A percentile compares a stretch with the other conserved stretches of the same genome.
phyloP scores from a whole-genome alignment of 164 flowering plant genomes.

The Umbilicus rupestris region DNA sequence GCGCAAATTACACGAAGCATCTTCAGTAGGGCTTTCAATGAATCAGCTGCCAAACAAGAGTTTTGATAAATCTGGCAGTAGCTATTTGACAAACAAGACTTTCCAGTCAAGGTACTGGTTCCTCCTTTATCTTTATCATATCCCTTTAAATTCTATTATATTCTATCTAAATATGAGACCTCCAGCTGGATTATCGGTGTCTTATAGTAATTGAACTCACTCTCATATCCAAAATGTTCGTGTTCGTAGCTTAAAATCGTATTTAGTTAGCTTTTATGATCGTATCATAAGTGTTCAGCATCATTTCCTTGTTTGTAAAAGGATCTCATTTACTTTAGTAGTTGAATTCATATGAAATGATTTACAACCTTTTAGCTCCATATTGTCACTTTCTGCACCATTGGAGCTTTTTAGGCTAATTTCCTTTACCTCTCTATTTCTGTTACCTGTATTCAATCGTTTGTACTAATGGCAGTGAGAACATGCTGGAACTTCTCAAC shows the following conservation, averaged over 20 bases:
- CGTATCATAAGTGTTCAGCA: too few species aligned
- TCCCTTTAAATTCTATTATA: not conserved
- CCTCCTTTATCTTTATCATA: slow-evolving; percentile 1
- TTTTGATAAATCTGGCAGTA: slow-evolving; percentile 29
- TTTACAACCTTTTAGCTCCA: not conserved
- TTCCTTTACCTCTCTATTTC: not conserved
- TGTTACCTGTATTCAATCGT: not conserved
- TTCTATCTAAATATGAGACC: not conserved
- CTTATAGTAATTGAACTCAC: too few species aligned
- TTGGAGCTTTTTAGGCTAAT: not conserved
- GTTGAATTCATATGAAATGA: too few species aligned
- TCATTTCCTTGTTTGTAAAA: too few species aligned
- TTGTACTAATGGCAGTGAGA: slow-evolving; percentile 42
- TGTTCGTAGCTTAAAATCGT: too few species aligned
- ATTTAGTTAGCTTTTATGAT: too few species aligned
- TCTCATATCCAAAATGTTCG: too few species aligned
- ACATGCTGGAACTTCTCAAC: slow-evolving; percentile 86
- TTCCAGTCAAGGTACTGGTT: slow-evolving; percentile 40
- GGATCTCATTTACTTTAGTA: too few species aligned
- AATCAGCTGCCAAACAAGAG: slow-evolving; percentile 25
- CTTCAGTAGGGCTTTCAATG: slow-evolving; percentile 23
- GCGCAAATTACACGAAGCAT: slow-evolving; percentile 24
- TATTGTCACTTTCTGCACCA: not conserved
- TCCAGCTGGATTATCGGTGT: not conserved
- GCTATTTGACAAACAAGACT: slow-evolving; percentile 23